Conservation (phyloP, 2,329 filamentous ascomycete species). For the Botryotinia narcissicola region DNA sequence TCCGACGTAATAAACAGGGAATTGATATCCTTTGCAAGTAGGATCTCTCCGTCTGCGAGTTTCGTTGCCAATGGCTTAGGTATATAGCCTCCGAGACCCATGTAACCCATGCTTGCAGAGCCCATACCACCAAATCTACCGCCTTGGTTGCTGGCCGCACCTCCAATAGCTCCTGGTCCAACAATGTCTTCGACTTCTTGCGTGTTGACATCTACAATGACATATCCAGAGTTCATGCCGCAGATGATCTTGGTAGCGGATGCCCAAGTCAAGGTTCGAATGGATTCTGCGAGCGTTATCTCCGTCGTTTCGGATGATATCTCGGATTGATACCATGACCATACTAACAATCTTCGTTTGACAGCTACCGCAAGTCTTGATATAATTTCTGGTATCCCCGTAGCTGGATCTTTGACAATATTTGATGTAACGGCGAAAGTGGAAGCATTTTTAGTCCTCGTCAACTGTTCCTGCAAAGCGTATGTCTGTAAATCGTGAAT, state of each 20-base stretch:
- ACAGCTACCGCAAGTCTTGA: slow-evolving; percentile 88
- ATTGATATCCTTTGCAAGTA: slow-evolving; percentile 97
- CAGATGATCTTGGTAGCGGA: slow-evolving; percentile 82
- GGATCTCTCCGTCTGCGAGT: slow-evolving; percentile 76
- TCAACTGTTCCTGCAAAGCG: slow-evolving; percentile 72
- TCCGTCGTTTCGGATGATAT: slow-evolving; percentile 71
- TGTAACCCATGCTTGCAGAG: slow-evolving; percentile 90
- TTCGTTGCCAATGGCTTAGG: slow-evolving; percentile 85
- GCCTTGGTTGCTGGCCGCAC: slow-evolving; percentile 51
- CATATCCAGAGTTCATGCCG: slow-evolving; percentile 88
- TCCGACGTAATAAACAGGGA: slow-evolving; percentile 85
- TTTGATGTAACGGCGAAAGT: slow-evolving; percentile 94
- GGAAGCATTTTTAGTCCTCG: slow-evolving; percentile 81
- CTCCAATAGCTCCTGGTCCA: slow-evolving; percentile 70
- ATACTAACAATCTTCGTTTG: slow-evolving; percentile 83
- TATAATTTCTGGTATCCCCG: slow-evolving; percentile 88
- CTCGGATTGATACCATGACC: slow-evolving; percentile 97
- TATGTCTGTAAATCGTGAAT: slow-evolving; percentile 88
- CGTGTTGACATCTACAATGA: slow-evolving; percentile 80
- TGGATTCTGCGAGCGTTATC: slow-evolving; percentile 74
- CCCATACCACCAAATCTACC: slow-evolving; percentile 78
- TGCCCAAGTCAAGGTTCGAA: slow-evolving; percentile 89
- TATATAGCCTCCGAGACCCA: slow-evolving; percentile 88
- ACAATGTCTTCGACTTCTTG: slow-evolving; percentile 73
- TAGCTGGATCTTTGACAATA: slow-evolving; percentile 84